A percentile compares a stretch with the other conserved stretches of the same genome.
Evolutionary conservation across 345 rosid species (phyloP).

Genomic region (Camelina neglecta): DNA sequence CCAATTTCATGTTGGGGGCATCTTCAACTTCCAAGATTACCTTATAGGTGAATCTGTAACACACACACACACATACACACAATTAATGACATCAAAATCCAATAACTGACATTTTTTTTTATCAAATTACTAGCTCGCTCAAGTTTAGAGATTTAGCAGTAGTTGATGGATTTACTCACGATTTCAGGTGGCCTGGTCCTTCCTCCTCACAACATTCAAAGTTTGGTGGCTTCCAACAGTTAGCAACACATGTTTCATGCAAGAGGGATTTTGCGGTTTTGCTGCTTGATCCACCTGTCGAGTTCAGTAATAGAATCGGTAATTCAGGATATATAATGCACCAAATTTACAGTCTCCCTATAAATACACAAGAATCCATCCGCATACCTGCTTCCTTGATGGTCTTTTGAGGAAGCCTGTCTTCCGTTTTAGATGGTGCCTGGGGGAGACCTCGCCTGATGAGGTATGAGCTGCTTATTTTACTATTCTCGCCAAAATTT

Average conservation of each 20-base stretch:
- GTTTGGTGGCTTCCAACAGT: constrained; percentile 72
- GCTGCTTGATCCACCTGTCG: constrained; percentile 49
- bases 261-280: constrained; percentile 65
- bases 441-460: constrained; percentile 37
- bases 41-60: constrained; percentile 70
- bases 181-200: constrained; percentile 76
- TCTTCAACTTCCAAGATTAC: constrained; percentile 65
- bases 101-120: background rate
- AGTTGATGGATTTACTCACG: constrained; percentile 53
- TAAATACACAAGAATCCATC: constrained; percentile 4
- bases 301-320: constrained; percentile 1
- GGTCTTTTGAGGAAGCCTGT: constrained; percentile 29
- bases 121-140: constrained; percentile 9
- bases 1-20: constrained; percentile 50
- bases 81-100: constrained; percentile 5
- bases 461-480: constrained; percentile 29
- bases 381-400: constrained; percentile 35
- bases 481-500: constrained; percentile 26
- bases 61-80: constrained; percentile 27
- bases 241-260: constrained; percentile 66
- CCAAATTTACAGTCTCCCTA: constrained; percentile 11
- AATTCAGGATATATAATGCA: constrained; percentile 20
- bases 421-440: constrained; percentile 31
- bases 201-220: constrained; percentile 74
- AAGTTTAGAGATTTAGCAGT: constrained; percentile 10